Conservation (phyloP, 257 asterid genomes). For the Jacaranda mimosifolia region DNA sequence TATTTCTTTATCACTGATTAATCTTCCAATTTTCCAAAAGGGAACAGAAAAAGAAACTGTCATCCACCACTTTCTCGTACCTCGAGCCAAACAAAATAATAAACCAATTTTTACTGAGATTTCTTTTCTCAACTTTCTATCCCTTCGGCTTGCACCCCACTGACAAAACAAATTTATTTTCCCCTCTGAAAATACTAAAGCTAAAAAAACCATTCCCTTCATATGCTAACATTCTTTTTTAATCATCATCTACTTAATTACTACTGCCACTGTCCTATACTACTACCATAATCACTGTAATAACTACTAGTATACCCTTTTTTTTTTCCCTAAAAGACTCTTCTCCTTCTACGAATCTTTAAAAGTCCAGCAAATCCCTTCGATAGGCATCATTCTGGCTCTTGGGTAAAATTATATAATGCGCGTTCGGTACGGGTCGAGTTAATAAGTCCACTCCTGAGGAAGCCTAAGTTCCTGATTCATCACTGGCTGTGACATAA, state of each 20-base stretch:
- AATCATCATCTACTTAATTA: constrained; percentile 43
- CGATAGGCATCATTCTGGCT: background rate
- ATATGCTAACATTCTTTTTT: constrained; percentile 38
- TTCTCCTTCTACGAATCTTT: background rate
- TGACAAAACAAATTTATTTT: constrained; percentile 6
- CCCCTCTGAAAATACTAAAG: background rate
- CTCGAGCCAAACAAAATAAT: constrained; percentile 48
- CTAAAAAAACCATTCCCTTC: constrained; percentile 12
- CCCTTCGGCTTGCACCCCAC: background rate
- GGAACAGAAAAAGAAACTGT: constrained; percentile 40
- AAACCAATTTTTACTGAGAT: constrained; percentile 5
- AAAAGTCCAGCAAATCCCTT: constrained; percentile 20
- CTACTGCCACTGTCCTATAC: constrained; percentile 32
- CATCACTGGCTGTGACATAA: constrained; percentile 37
- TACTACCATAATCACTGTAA: constrained; percentile 30
- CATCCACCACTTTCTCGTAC: constrained; percentile 43
- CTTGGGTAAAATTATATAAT: background rate
- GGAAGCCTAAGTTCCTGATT: constrained; percentile 68
- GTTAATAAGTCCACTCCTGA: constrained; percentile 83
- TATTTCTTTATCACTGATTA: constrained; percentile 33
- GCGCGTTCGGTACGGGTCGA: background rate
- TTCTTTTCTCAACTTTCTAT: background rate
- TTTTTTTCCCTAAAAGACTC: constrained; percentile 17
- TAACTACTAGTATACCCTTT: constrained; percentile 28
- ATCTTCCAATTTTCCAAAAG: constrained; percentile 23